Evolutionary conservation across 768 basidiomycete genomes (phyloP).

Genomic region (Cantharellus cinnabarinus): DNA sequence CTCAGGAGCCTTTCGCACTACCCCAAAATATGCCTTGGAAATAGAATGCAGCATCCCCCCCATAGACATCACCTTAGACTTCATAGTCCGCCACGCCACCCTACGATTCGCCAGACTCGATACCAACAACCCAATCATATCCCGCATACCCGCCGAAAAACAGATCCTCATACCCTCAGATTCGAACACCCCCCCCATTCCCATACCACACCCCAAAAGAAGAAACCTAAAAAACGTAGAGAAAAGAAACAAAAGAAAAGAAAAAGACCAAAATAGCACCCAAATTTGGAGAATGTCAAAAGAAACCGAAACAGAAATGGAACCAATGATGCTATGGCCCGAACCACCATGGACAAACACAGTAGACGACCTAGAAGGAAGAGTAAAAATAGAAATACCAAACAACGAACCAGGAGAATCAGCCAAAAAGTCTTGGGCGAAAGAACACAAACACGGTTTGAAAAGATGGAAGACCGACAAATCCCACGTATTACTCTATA

Average conservation of each 20-base stretch:
- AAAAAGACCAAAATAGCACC: not conserved
- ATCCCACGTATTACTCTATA: not conserved
- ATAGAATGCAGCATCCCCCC: conserved; percentile 19
- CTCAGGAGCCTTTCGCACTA: conserved; percentile 8
- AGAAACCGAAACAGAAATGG: not conserved
- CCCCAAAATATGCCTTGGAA: not conserved
- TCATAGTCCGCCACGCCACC: not conserved
- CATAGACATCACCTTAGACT: conserved; percentile 7
- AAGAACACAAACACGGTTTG: not conserved
- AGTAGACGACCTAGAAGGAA: not conserved
- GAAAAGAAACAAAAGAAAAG: no score
- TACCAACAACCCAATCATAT: not conserved
- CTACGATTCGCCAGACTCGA: conserved; percentile 4
- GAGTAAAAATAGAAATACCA: not conserved
- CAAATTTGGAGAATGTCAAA: not conserved
- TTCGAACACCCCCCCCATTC: not conserved
- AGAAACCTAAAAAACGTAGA: not conserved
- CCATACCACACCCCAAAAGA: not conserved
- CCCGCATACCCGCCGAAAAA: not conserved
- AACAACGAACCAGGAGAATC: not conserved
- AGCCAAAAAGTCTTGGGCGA: not conserved
- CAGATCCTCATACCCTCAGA: not conserved
- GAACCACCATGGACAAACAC: not conserved
- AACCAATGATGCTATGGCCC: not conserved
- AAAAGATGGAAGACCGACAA: not conserved